These are phyloP conservation scores for Pleurotus cornucopiae DNA, from an alignment of 768 basidiomycete species.

Conservation along the genomic window DNA sequence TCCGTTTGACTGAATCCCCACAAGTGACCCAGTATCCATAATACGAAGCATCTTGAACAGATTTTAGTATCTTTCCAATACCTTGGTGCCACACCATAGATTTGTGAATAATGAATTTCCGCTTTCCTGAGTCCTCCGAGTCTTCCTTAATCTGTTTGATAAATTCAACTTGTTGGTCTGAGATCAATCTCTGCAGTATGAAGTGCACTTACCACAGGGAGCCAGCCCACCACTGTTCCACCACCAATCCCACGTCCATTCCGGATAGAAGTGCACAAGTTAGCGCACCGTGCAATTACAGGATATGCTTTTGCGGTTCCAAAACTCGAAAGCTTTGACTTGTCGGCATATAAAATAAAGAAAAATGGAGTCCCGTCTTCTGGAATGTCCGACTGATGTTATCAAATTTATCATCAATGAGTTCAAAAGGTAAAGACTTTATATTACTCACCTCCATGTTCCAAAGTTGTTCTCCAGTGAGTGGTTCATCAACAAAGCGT, in stretches of 20 bases:
- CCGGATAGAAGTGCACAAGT: constrained; percentile 24
- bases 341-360: constrained; percentile 37
- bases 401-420: too few species aligned
- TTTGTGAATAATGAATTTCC: constrained; percentile 26
- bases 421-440: too few species aligned
- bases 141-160: constrained; percentile 24
- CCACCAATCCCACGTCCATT: constrained; percentile 31
- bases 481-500: constrained; percentile 30
- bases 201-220: constrained; percentile 17
- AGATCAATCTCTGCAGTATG: too few species aligned
- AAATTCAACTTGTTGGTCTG: too few species aligned
- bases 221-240: constrained; percentile 32
- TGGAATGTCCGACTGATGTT: constrained; percentile 14
- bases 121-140: constrained; percentile 23
- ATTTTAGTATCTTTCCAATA: constrained; percentile 25
- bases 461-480: constrained; percentile 33
- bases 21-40: constrained; percentile 20
- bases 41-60: constrained; percentile 12
- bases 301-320: constrained; percentile 33
- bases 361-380: constrained; percentile 20
- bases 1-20: constrained; percentile 20
- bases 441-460: constrained; percentile 14
- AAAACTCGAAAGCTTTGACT: constrained; percentile 32
- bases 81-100: constrained; percentile 32
- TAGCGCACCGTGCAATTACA: constrained; percentile 26